phyloP scores from a whole-genome alignment of 345 rosid species.

The Geranium brycei region DNA sequence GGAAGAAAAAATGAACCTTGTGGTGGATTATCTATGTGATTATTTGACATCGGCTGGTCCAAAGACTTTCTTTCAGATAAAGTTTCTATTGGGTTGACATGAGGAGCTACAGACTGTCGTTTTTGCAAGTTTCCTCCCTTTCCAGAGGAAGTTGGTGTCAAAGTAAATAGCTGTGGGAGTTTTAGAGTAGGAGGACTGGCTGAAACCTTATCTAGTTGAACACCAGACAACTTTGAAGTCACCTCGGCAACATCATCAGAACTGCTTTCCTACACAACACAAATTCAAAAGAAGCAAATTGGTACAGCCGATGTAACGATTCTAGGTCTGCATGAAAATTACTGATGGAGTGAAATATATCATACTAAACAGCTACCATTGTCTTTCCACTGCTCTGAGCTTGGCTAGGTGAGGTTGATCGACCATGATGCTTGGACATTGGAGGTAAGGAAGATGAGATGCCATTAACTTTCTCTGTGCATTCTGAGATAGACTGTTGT shows the following conservation, averaged over 20 bases:
- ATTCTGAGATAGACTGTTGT: constrained; percentile 73
- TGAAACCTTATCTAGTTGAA: constrained; percentile 73
- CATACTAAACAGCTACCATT: constrained; percentile 30
- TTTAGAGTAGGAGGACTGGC: constrained; percentile 64
- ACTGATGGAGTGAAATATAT: constrained; percentile 1
- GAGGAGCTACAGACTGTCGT: constrained; percentile 43
- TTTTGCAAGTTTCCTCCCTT: constrained; percentile 68
- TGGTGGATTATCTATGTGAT: constrained; percentile 32
- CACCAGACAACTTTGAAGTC: constrained; percentile 51
- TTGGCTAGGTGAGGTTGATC: constrained; percentile 47
- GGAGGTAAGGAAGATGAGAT: constrained; percentile 61
- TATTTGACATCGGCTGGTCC: constrained; percentile 40
- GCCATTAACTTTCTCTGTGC: constrained; percentile 60
- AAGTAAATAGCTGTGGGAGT: constrained; percentile 85
- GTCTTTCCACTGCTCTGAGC: constrained; percentile 69
- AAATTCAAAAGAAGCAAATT: background rate
- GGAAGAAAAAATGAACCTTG: constrained; percentile 42
- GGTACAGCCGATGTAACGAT: background rate
- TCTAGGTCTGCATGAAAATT: background rate
- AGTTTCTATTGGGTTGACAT: constrained; percentile 48
- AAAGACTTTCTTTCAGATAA: constrained; percentile 40
- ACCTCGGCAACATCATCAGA: constrained; percentile 57
- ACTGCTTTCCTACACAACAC: constrained; percentile 50
- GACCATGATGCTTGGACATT: constrained; percentile 41
- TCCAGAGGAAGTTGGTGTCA: constrained; percentile 83